These are phyloP conservation scores for Lactarius trivialis DNA, from an alignment of 768 basidiomycete species.

Conservation along the genomic window DNA sequence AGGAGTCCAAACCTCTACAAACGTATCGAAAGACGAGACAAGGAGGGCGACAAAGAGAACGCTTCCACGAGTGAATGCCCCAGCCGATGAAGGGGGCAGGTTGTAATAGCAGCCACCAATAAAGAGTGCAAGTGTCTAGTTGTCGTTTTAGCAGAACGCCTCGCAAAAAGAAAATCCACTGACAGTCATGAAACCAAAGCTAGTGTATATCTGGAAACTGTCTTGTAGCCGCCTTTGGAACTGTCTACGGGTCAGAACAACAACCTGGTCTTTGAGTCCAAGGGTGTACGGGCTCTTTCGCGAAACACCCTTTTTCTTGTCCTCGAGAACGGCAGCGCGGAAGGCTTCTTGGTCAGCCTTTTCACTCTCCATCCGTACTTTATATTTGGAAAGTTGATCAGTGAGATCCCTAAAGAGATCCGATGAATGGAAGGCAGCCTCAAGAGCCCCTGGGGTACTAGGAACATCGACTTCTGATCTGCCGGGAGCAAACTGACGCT, in stretches of 20 bases:
- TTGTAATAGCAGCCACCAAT: conserved; percentile 72
- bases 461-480: conserved; percentile 54
- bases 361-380: conserved; percentile 48
- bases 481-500: conserved; percentile 70
- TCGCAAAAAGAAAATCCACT: conserved; percentile 38
- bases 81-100: conserved; percentile 64
- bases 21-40: conserved; percentile 63
- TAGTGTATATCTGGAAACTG: conserved; percentile 68
- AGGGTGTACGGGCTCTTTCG: conserved; percentile 81
- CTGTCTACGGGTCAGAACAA: conserved; percentile 63
- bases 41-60: conserved; percentile 70
- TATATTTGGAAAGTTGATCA: conserved; percentile 51
- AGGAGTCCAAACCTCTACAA: conserved; percentile 46
- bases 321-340: conserved; percentile 63
- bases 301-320: conserved; percentile 76
- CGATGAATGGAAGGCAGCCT: conserved; percentile 52
- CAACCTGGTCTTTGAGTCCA: conserved; percentile 68
- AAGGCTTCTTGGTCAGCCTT: conserved; percentile 69
- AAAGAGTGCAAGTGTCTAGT: conserved; percentile 43
- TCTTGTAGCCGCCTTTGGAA: conserved; percentile 73
- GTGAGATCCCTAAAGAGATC: conserved; percentile 38
- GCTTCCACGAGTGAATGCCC: conserved; percentile 84
- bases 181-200: conserved; percentile 55
- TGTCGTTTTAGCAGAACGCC: conserved; percentile 17
- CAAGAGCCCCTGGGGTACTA: conserved; percentile 60